These are phyloP conservation scores for Pseudonitzschia multiseries DNA, from an alignment of 108 stramenopile species.

Conservation along the genomic window DNA sequence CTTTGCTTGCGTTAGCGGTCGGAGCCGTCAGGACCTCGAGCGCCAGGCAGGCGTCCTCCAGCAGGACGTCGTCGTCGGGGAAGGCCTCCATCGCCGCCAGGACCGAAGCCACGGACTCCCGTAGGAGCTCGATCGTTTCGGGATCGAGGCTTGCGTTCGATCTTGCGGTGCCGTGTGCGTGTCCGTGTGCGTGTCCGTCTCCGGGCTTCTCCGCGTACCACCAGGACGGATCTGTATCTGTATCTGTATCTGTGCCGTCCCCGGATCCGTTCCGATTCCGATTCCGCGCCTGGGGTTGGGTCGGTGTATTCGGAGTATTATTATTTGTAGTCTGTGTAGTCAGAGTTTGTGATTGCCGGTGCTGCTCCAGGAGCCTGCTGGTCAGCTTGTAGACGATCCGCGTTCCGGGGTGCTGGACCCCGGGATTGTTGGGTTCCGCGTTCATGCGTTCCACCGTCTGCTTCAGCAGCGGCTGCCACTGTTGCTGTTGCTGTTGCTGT, in stretches of 20 bases:
- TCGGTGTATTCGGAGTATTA: not conserved
- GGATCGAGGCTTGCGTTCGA: too few relatives aligned
- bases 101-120: not conserved
- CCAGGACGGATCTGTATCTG: not conserved
- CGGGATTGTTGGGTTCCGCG: not conserved
- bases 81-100: slow-evolving; percentile 11
- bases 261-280: not conserved
- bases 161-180: too few relatives aligned
- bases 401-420: not conserved
- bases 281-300: not conserved
- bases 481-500: not conserved
- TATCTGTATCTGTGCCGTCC: too few relatives aligned
- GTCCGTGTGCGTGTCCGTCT: not conserved
- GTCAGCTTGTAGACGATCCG: slow-evolving; percentile 6
- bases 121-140: not conserved
- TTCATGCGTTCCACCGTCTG: slow-evolving; percentile 8
- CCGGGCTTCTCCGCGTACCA: not conserved
- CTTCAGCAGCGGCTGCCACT: not conserved
- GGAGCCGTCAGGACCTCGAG: not conserved
- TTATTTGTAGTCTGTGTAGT: not conserved
- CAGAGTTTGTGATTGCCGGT: not conserved
- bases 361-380: not conserved
- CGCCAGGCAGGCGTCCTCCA: slow-evolving; percentile 4
- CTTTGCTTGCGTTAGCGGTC: not conserved
- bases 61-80: slow-evolving; percentile 2